Percentiles rank a stretch among this genome's conserved stretches.
Evolutionary conservation across 2,329 filamentous ascomycete species (phyloP).

Genomic region (Coleophoma crateriformis): DNA sequence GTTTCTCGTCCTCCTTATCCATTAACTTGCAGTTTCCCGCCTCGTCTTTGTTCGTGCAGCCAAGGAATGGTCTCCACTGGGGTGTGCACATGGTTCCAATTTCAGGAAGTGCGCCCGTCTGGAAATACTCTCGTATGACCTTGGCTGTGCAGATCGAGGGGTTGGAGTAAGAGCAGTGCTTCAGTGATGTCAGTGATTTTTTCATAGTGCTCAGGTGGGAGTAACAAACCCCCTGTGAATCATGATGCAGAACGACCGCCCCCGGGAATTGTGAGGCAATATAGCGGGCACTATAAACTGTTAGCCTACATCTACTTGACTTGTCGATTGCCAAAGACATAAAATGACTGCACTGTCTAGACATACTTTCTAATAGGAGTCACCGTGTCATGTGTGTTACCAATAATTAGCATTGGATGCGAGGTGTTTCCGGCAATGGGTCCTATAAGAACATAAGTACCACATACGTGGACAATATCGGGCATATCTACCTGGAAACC

Average conservation of each 20-base stretch:
- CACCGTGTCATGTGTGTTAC: constrained; percentile 27
- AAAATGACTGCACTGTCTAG: neutral
- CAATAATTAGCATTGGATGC: constrained; percentile 27
- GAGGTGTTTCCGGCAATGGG: constrained; percentile 24
- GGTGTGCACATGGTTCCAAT: constrained; percentile 35
- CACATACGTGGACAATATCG: too few species aligned
- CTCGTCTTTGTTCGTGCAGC: neutral
- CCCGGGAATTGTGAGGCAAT: constrained; percentile 13
- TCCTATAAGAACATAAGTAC: constrained; percentile 7
- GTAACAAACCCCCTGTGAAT: constrained; percentile 18
- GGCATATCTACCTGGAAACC: neutral
- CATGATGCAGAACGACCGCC: constrained; percentile 19
- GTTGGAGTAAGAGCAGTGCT: constrained; percentile 32
- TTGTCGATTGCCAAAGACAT: neutral
- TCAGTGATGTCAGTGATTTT: constrained; percentile 20
- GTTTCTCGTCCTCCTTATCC: neutral
- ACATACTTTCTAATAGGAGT: constrained; percentile 21
- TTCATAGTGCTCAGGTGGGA: neutral
- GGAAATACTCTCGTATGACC: constrained; percentile 31
- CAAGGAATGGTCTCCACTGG: neutral
- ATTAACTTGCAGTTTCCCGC: neutral
- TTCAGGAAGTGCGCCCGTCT: constrained; percentile 34
- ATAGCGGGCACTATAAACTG: constrained; percentile 10
- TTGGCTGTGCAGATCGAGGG: constrained; percentile 27
- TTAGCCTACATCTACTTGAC: neutral